Conservation (phyloP, 805 yeast genomes). For the Saturnispora gosingensis region DNA sequence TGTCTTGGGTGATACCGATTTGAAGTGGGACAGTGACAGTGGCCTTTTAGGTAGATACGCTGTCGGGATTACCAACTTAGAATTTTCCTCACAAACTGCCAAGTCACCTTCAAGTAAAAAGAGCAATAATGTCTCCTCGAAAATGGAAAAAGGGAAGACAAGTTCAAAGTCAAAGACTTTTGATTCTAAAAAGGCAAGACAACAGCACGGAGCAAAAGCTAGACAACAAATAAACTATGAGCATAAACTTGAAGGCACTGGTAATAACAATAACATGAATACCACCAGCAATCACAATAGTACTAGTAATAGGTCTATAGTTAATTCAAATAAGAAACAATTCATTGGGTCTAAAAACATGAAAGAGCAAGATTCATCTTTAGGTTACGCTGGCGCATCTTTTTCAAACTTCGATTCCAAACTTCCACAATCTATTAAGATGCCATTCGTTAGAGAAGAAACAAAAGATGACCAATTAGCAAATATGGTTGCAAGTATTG, state of each 20-base stretch:
- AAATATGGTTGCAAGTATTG: constrained; percentile 2
- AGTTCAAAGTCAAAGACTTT: background rate
- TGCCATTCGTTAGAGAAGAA: constrained; percentile 11
- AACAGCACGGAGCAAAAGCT: background rate
- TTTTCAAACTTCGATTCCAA: constrained; percentile 10
- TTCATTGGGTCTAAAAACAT: background rate
- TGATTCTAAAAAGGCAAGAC: background rate
- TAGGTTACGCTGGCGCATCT: constrained; percentile 13
- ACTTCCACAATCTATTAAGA: constrained; percentile 7
- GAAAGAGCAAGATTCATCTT: background rate
- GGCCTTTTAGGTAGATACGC: background rate
- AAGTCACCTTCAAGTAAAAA: background rate
- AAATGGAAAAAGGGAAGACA: background rate
- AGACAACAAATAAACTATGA: background rate
- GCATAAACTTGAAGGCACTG: background rate
- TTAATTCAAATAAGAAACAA: background rate
- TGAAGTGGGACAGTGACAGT: constrained; percentile 16
- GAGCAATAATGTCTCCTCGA: background rate
- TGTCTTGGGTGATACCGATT: constrained; percentile 21
- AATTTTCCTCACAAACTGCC: background rate
- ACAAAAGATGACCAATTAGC: constrained; percentile 5
- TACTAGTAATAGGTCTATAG: background rate
- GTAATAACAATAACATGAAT: background rate
- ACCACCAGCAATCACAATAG: background rate
- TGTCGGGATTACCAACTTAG: constrained; percentile 2